These are phyloP conservation scores for Auriscalpium orientale DNA, from an alignment of 768 basidiomycete genomes.

Conservation along the genomic window DNA sequence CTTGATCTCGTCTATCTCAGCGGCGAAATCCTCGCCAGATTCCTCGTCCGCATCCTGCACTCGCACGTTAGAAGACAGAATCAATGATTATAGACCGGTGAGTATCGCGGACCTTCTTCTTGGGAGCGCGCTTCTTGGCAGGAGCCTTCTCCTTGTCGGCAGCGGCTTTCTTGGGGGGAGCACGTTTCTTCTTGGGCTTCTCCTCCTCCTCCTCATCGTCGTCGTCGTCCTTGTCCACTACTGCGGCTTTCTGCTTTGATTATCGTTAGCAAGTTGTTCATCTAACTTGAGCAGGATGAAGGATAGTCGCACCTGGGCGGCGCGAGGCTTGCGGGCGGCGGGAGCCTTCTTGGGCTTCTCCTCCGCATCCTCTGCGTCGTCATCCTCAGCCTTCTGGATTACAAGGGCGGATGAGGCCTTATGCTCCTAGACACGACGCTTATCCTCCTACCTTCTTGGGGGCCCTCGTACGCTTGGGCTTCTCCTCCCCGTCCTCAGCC, in stretches of 20 bases:
- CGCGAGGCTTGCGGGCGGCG: slow-evolving; percentile 21
- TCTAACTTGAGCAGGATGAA: no score
- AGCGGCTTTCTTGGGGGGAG: slow-evolving; percentile 38
- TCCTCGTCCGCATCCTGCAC: slow-evolving; percentile 28
- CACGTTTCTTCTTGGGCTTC: slow-evolving; percentile 22
- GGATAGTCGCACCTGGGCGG: slow-evolving; percentile 9
- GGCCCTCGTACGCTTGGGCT: slow-evolving; percentile 25
- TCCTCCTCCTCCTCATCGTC: slow-evolving; percentile 35
- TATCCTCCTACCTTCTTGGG: slow-evolving; percentile 12
- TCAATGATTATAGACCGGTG: neutral
- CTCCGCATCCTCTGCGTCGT: slow-evolving; percentile 36
- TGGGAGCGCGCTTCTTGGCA: slow-evolving; percentile 36
- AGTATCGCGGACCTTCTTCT: slow-evolving; percentile 22
- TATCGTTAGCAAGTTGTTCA: no score
- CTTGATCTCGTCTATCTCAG: slow-evolving; percentile 35
- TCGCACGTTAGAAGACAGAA: neutral
- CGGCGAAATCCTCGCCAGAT: slow-evolving; percentile 41
- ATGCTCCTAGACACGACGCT: no score
- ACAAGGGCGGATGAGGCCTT: no score
- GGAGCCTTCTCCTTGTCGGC: slow-evolving; percentile 38
- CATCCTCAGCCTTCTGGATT: slow-evolving; percentile 20
- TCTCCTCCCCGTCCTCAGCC: slow-evolving; percentile 28
- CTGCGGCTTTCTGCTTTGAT: slow-evolving; percentile 36
- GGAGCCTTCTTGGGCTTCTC: slow-evolving; percentile 52
- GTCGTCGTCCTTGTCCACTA: slow-evolving; percentile 39